phyloP scores from a whole-genome alignment of 257 asterid species.

The Nemophila menziesii region DNA sequence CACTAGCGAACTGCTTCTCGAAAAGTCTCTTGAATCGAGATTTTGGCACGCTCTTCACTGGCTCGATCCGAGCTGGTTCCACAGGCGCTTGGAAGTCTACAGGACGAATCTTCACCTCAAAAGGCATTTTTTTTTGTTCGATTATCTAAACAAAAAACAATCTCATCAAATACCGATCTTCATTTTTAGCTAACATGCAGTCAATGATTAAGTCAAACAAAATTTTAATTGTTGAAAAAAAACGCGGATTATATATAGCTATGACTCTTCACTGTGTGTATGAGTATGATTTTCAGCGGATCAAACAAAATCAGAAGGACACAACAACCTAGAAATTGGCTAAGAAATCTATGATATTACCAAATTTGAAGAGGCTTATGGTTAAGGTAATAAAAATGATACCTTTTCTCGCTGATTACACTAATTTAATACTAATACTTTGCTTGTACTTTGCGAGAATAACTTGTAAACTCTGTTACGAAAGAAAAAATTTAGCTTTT shows the following conservation, averaged over 20 bases:
- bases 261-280: neutral
- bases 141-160: slow-evolving; percentile 3
- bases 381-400: slow-evolving; percentile 13
- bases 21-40: slow-evolving; percentile 74
- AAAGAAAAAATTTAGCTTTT: slow-evolving; percentile 15
- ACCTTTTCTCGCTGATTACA: slow-evolving; percentile 19
- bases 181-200: slow-evolving; percentile 13
- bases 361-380: slow-evolving; percentile 10
- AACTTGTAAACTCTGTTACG: slow-evolving; percentile 35
- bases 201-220: slow-evolving; percentile 20
- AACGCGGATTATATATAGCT: slow-evolving; percentile 2
- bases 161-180: neutral
- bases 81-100: slow-evolving; percentile 35
- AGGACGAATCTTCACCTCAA: slow-evolving; percentile 76
- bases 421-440: slow-evolving; percentile 12
- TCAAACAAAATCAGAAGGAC: slow-evolving; percentile 20
- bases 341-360: slow-evolving; percentile 14
- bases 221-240: slow-evolving; percentile 5
- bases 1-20: slow-evolving; percentile 60
- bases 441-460: slow-evolving; percentile 22
- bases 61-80: slow-evolving; percentile 31
- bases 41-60: slow-evolving; percentile 40
- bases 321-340: slow-evolving; percentile 14
- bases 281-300: slow-evolving; percentile 3
- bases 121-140: slow-evolving; percentile 19